These are phyloP conservation scores for Trichoderma sp. DNA, from an alignment of 2,329 filamentous ascomycete species.

Conservation along the genomic window DNA sequence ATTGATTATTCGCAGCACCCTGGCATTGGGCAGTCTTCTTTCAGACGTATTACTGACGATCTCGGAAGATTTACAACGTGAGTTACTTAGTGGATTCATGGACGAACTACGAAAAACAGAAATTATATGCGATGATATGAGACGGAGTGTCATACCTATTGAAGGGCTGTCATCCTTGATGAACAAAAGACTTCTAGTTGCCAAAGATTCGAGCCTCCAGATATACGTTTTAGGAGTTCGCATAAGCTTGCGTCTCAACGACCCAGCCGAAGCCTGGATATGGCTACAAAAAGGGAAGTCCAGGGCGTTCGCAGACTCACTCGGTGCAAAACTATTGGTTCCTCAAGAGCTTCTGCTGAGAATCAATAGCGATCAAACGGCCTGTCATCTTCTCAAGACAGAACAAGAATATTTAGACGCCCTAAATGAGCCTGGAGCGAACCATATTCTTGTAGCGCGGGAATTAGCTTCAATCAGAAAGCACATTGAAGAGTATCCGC, in stretches of 20 bases:
- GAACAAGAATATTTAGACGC: neutral
- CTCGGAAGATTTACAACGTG: neutral
- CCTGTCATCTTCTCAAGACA: neutral
- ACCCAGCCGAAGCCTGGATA: neutral
- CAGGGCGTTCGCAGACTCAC: neutral
- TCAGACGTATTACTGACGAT: neutral
- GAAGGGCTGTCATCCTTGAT: neutral
- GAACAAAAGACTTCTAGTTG: neutral
- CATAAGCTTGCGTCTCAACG: neutral
- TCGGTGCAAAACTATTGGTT: neutral
- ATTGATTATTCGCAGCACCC: neutral
- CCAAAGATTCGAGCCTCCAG: neutral
- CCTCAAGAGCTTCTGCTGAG: neutral
- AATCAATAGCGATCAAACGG: neutral
- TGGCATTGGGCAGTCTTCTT: neutral
- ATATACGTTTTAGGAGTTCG: neutral
- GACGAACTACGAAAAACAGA: neutral
- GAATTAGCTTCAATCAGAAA: neutral
- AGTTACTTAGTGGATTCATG: neutral
- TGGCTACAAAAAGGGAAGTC: neutral
- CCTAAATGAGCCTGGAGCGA: neutral
- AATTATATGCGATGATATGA: neutral
- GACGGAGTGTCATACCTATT: neutral
- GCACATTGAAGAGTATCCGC: neutral
- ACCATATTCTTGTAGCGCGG: neutral